Evolutionary conservation across 2,329 filamentous ascomycete species (phyloP), one percentile per base, ranked within the genome.

Genomic region (Albifimbria verrucaria): DNA sequence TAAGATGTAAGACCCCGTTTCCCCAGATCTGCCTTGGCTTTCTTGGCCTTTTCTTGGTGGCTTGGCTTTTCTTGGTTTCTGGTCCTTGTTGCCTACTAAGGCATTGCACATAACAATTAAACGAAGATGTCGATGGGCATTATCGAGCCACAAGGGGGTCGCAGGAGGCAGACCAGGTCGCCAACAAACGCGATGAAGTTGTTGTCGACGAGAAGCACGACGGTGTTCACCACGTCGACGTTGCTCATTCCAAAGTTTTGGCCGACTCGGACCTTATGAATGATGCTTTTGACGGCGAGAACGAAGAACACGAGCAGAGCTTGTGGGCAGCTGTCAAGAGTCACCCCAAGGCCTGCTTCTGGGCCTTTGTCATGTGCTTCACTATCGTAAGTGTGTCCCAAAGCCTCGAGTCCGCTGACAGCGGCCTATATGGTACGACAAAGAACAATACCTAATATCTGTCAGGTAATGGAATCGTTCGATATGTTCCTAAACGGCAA

Each of bases 381-480:
- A 76, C 73, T 7, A 76, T 76, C 62, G 73, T 75, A 46, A 66
- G 72, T 65, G 20, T 15, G 15, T 21, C 46, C 28, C 17, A 18
- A 18, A 36, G n/a, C 28, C 28, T 36, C 28, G 10, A 36, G n/a
- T 36, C 28, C 10, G 28, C n/a, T 36, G 28, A 36, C 10, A 36
- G 10, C 10, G 28, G n/a, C n/a, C n/a, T n/a, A n/a, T n/a, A n/a
- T n/a, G n/a, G n/a, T n/a, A n/a, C n/a, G n/a, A n/a, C n/a, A n/a
- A n/a, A n/a, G 28, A 36, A 10, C 10, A 36, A 36, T 10, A 36
- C n/a, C n/a, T 36, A 36, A 36, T n/a, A n/a, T 36, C 28, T 10
- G 11, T 12, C 36, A 74, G 72, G 69, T 76, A 53, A 76, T 76
- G 73, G 73, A 76, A 55, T 72, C 72, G 2, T 76, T 73, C 62